A percentile compares a stretch with the other conserved stretches of the same genome.
These are phyloP conservation scores for Candida gigantensis DNA, from an alignment of 1,139 yeast genomes.

Conservation along the genomic window DNA sequence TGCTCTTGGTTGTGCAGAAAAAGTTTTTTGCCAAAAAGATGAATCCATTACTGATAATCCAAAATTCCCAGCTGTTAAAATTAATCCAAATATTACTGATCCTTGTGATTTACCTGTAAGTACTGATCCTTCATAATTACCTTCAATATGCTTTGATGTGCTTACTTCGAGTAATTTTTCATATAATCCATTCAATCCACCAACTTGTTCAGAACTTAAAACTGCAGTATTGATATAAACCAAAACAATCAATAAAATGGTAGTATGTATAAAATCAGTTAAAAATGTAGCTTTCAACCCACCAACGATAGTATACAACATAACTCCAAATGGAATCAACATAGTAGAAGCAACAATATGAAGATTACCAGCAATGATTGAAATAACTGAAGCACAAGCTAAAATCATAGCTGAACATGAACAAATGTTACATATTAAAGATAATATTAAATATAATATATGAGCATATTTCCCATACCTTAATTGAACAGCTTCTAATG, in stretches of 20 bases:
- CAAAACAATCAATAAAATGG: slow-evolving; percentile 32
- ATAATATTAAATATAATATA: slow-evolving; percentile 30
- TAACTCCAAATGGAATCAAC: slow-evolving; percentile 40
- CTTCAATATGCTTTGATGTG: slow-evolving; percentile 24
- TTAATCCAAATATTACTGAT: slow-evolving; percentile 30
- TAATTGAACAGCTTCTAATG: slow-evolving; percentile 31
- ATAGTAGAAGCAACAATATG: slow-evolving; percentile 34
- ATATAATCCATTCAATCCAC: slow-evolving; percentile 32
- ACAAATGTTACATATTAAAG: slow-evolving; percentile 32
- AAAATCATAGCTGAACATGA: slow-evolving; percentile 38
- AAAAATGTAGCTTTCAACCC: slow-evolving; percentile 44
- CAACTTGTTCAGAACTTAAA: slow-evolving; percentile 25
- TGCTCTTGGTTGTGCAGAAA: slow-evolving; percentile 34
- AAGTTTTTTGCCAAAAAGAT: slow-evolving; percentile 37
- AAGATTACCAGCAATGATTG: slow-evolving; percentile 34
- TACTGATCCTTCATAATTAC: slow-evolving; percentile 35
- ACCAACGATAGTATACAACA: slow-evolving; percentile 39
- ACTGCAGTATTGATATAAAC: slow-evolving; percentile 30
- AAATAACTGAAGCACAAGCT: slow-evolving; percentile 39
- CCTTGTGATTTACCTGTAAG: slow-evolving; percentile 37
- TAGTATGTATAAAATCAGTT: slow-evolving; percentile 38
- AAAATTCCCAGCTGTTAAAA: slow-evolving; percentile 30
- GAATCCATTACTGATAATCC: slow-evolving; percentile 34
- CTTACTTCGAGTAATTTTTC: slow-evolving; percentile 20
- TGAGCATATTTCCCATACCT: slow-evolving; percentile 33